phyloP scores from a whole-genome alignment of 2,329 filamentous ascomycete genomes.

The Capronia americana region DNA sequence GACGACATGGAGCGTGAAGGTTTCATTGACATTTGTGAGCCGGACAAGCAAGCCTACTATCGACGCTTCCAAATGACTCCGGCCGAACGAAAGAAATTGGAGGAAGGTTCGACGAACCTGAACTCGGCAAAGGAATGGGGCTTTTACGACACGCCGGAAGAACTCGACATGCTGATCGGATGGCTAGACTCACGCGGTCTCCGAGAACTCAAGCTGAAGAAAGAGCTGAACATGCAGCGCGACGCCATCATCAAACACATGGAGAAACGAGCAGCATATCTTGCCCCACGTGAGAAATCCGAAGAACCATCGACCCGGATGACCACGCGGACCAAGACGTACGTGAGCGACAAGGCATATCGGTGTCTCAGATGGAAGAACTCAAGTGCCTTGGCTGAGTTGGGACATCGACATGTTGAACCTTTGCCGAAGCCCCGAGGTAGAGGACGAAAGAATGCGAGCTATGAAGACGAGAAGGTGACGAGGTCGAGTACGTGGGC shows the following conservation, averaged over 20 bases:
- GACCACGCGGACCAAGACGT: slow-evolving; percentile 68
- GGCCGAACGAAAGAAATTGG: slow-evolving; percentile 79
- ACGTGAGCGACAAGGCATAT: slow-evolving; percentile 61
- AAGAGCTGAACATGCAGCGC: slow-evolving; percentile 79
- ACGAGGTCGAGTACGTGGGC: slow-evolving; percentile 42
- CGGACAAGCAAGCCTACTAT: slow-evolving; percentile 76
- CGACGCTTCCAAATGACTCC: slow-evolving; percentile 81
- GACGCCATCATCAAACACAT: slow-evolving; percentile 80
- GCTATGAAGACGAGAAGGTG: slow-evolving; percentile 36
- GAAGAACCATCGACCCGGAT: slow-evolving; percentile 61
- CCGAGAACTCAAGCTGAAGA: slow-evolving; percentile 85
- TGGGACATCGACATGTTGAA: slow-evolving; percentile 67
- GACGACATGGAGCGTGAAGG: slow-evolving; percentile 85
- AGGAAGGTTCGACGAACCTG: slow-evolving; percentile 84
- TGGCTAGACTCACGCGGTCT: slow-evolving; percentile 89
- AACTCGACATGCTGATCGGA: slow-evolving; percentile 77
- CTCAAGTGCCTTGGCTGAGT: slow-evolving; percentile 62
- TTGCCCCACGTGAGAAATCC: slow-evolving; percentile 58
- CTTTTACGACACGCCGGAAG: slow-evolving; percentile 81
- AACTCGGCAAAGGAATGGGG: slow-evolving; percentile 84
- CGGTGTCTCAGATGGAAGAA: slow-evolving; percentile 72
- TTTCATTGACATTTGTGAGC: slow-evolving; percentile 77
- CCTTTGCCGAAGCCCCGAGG: slow-evolving; percentile 55
- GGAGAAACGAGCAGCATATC: slow-evolving; percentile 77
- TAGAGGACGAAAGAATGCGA: slow-evolving; percentile 44